Evolutionary conservation across 805 yeast species (phyloP).

Genomic region (Zygosaccharomyces siamensis): DNA sequence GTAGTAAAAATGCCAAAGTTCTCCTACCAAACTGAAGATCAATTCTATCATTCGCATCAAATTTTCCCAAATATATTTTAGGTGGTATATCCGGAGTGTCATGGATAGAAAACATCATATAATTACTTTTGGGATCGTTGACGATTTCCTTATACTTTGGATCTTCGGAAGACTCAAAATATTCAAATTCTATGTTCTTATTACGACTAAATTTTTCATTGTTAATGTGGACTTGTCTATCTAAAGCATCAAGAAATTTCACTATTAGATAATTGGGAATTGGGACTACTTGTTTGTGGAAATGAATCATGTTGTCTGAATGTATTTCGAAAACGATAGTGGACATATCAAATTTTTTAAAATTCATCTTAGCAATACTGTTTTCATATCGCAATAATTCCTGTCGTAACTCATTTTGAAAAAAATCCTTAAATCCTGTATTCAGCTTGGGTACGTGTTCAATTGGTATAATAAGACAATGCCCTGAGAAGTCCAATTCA

Average conservation of each 20-base stretch:
- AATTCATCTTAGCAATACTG: conserved; percentile 47
- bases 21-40: conserved; percentile 85
- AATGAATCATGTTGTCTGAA: conserved; percentile 60
- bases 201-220: conserved; percentile 45
- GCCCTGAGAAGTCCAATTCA: conserved; percentile 63
- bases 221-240: conserved; percentile 42
- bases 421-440: conserved; percentile 21
- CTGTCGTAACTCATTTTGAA: conserved; percentile 23
- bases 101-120: conserved; percentile 34
- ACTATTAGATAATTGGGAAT: conserved; percentile 43
- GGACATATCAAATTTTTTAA: conserved; percentile 40
- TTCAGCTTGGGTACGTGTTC: conserved; percentile 55
- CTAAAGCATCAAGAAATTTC: conserved; percentile 44
- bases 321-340: conserved; percentile 69
- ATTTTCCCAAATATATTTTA: conserved; percentile 32
- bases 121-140: conserved; percentile 31
- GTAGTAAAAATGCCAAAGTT: conserved; percentile 61
- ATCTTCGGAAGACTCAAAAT: conserved; percentile 28
- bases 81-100: conserved; percentile 31
- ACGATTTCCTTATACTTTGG: conserved; percentile 27
- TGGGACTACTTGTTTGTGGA: conserved; percentile 74
- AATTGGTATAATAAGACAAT: conserved; percentile 74
- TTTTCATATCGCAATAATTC: conserved; percentile 48
- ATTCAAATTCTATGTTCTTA: conserved; percentile 41
- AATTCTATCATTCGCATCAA: conserved; percentile 38